These are phyloP conservation scores for Athelia psychrophila DNA, from an alignment of 1,284 basidiomycete genomes.

Conservation along the genomic window DNA sequence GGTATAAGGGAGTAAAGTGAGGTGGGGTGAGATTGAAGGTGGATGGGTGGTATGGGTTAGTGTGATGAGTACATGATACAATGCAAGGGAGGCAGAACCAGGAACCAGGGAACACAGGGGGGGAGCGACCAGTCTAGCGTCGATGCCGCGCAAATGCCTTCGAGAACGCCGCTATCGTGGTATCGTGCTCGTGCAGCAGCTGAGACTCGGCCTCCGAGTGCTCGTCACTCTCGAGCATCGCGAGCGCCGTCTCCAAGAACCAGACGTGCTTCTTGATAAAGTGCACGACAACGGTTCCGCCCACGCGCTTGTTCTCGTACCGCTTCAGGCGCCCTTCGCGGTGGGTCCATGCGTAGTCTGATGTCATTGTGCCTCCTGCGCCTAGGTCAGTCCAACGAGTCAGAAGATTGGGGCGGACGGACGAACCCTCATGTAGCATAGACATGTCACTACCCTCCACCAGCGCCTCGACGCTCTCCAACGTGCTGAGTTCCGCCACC, in stretches of 20 bases:
- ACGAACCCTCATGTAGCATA: slow-evolving; percentile 54
- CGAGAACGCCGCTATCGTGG: not conserved
- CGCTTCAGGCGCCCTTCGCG: slow-evolving; percentile 68
- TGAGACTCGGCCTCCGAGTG: slow-evolving; percentile 36
- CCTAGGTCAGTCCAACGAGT: slow-evolving; percentile 1
- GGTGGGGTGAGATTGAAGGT: not conserved
- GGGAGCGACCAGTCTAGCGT: not conserved
- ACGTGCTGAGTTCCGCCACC: slow-evolving; percentile 59
- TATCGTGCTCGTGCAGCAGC: not conserved
- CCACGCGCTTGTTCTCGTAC: slow-evolving; percentile 71
- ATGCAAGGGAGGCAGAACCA: not conserved
- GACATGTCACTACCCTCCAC: slow-evolving; percentile 90
- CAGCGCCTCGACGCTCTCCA: slow-evolving; percentile 86
- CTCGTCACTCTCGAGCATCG: slow-evolving; percentile 78
- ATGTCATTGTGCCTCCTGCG: slow-evolving; percentile 52
- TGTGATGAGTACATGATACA: not conserved
- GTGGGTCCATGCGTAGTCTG: slow-evolving; percentile 61
- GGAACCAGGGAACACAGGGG: not conserved
- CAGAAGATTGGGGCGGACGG: slow-evolving; percentile 1
- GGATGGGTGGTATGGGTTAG: not conserved
- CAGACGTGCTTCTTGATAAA: slow-evolving; percentile 97
- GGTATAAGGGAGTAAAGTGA: no score
- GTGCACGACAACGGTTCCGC: slow-evolving; percentile 94
- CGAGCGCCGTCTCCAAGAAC: slow-evolving; percentile 92
- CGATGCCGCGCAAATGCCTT: not conserved